Evolutionary conservation across 345 rosid genomes (phyloP).

Genomic region (Gossypium raimondii): DNA sequence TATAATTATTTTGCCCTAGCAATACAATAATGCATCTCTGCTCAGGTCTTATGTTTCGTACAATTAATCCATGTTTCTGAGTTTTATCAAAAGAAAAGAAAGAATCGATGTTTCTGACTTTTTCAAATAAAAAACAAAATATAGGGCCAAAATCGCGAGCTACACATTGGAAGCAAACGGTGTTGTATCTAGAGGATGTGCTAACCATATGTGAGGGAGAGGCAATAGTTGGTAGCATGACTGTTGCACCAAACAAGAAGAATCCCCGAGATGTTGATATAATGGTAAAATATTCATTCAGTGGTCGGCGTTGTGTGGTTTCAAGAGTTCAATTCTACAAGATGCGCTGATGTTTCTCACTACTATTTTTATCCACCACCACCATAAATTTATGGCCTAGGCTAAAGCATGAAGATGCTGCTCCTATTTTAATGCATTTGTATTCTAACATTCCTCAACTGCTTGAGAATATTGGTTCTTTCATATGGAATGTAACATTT

Average conservation of each 20-base stretch:
- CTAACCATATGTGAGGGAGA: conserved; percentile 92
- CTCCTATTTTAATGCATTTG: neutral
- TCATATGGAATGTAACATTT: neutral
- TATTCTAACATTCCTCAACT: neutral
- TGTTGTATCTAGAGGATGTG: conserved; percentile 87
- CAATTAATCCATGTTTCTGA: neutral
- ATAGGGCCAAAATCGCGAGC: conserved; percentile 73
- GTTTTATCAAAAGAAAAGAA: neutral
- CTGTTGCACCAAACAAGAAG: conserved; percentile 81
- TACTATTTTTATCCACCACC: neutral
- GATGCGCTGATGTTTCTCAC: conserved; percentile 50
- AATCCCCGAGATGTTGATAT: conserved; percentile 92
- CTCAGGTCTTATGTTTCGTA: neutral
- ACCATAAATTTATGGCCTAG: neutral
- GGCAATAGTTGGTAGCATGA: conserved; percentile 75
- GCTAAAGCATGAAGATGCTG: neutral
- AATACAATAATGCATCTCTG: neutral
- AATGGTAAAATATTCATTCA: conserved; percentile 63
- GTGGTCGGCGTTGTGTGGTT: conserved; percentile 54
- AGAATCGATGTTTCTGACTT: neutral
- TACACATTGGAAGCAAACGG: conserved; percentile 98
- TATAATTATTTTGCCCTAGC: neutral
- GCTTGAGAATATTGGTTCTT: neutral
- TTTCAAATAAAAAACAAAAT: conserved; percentile 5
- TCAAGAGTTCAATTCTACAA: conserved; percentile 67